These are phyloP conservation scores for Serendipita sp. DNA, from an alignment of 768 basidiomycete genomes.

Conservation along the genomic window DNA sequence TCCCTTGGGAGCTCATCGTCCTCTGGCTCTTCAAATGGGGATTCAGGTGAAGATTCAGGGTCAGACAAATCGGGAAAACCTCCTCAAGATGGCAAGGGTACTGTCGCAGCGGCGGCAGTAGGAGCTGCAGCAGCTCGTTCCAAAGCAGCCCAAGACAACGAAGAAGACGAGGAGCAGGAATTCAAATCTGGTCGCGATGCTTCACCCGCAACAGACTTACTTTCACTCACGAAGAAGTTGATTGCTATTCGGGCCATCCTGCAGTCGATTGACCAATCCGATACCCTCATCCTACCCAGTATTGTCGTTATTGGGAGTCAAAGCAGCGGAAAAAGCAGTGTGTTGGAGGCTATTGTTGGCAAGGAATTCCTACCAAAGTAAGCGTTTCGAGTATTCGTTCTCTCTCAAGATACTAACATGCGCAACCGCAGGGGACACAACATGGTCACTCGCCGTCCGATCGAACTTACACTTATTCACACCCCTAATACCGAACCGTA, in stretches of 20 bases:
- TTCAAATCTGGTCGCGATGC: constrained; percentile 9
- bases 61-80: constrained; percentile 28
- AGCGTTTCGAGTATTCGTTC: constrained; percentile 19
- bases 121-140: constrained; percentile 53
- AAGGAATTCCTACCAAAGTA: constrained; percentile 98
- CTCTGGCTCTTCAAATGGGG: not conserved
- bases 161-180: constrained; percentile 22
- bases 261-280: constrained; percentile 92
- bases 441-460: constrained; percentile 97
- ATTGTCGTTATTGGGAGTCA: constrained; percentile 98
- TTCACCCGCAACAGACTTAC: constrained; percentile 60
- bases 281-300: constrained; percentile 84
- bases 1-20: not conserved
- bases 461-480: constrained; percentile 93
- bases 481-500: constrained; percentile 60
- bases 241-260: constrained; percentile 93
- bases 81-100: constrained; percentile 51
- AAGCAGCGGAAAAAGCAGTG: constrained; percentile 96
- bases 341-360: constrained; percentile 92
- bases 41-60: constrained; percentile 12
- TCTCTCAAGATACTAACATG: constrained; percentile 7
- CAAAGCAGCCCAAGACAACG: constrained; percentile 21
- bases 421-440: constrained; percentile 68
- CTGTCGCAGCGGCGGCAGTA: constrained; percentile 61
- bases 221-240: constrained; percentile 86